phyloP scores from a whole-genome alignment of 2,329 filamentous ascomycete species.

The Aspergillus costaricaensis region DNA sequence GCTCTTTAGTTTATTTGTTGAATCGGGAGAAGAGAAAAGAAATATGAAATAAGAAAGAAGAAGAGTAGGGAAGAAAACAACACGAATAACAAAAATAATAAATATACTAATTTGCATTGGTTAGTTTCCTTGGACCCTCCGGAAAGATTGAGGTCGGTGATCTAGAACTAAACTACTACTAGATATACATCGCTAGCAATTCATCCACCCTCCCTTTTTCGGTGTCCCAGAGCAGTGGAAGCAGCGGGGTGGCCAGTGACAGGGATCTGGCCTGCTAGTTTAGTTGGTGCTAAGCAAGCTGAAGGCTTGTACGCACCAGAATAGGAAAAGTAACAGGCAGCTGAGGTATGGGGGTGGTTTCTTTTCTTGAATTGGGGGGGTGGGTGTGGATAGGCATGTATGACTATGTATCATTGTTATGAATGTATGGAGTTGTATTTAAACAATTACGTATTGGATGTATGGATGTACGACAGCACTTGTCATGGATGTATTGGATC shows the following conservation, averaged over 20 bases:
- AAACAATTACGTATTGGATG: conserved; percentile 8
- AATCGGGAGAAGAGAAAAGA: not conserved
- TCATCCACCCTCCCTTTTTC: conserved; percentile 13
- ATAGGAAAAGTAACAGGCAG: conserved; percentile 5
- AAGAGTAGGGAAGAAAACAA: conserved; percentile 7
- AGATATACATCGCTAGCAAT: conserved; percentile 26
- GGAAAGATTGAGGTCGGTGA: conserved; percentile 22
- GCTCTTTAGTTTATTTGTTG: not conserved
- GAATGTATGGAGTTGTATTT: not conserved
- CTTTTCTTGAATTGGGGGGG: not conserved
- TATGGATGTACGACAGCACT: not conserved
- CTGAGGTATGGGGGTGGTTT: not conserved
- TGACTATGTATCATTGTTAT: not conserved
- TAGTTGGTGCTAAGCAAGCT: conserved; percentile 11
- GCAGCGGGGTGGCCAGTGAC: conserved; percentile 26
- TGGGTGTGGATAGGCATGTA: not conserved
- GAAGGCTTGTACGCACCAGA: conserved; percentile 16
- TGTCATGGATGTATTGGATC: not conserved
- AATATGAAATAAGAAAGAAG: not conserved
- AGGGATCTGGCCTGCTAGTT: conserved; percentile 23
- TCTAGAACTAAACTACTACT: conserved; percentile 26
- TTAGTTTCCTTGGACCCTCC: conserved; percentile 9
- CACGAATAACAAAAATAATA: not conserved
- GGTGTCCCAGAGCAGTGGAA: conserved; percentile 30
- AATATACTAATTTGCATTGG: not conserved